These are phyloP conservation scores for Phlyctochytrium arcticum DNA, from an alignment of 192 early-diverging fungal species.

Conservation along the genomic window DNA sequence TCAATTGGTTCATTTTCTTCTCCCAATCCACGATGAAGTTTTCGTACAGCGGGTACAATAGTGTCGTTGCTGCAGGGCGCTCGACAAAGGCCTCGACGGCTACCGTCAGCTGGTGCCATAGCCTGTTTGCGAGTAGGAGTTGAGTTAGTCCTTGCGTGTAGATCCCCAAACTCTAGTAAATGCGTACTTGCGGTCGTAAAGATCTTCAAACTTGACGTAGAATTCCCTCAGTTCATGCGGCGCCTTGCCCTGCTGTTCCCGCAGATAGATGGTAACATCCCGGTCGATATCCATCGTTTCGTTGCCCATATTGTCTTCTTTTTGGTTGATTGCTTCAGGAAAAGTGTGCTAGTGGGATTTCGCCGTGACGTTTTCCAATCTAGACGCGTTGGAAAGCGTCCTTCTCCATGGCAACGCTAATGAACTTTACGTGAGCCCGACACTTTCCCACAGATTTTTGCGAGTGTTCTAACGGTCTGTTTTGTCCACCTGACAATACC, in stretches of 20 bases:
- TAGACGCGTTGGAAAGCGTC: not conserved
- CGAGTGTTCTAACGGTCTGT: too few species aligned
- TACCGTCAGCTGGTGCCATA: slow-evolving; percentile 97
- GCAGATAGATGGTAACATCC: slow-evolving; percentile 67
- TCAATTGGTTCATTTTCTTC: slow-evolving; percentile 91
- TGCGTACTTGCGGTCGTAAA: slow-evolving; percentile 92
- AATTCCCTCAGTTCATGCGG: slow-evolving; percentile 69
- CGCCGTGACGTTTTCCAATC: not conserved
- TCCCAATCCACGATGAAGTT: slow-evolving; percentile 94
- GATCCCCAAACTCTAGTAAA: too few species aligned
- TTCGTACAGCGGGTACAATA: slow-evolving; percentile 78
- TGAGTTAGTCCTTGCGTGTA: not conserved
- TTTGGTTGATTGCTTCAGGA: not conserved
- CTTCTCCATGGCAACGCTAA: not conserved
- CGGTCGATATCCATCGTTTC: slow-evolving; percentile 30
- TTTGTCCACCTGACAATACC: not conserved
- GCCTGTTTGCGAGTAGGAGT: slow-evolving; percentile 43
- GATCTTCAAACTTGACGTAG: slow-evolving; percentile 82
- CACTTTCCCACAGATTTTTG: too few species aligned
- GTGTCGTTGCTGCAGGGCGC: slow-evolving; percentile 68
- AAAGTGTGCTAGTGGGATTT: not conserved
- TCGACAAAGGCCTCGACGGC: slow-evolving; percentile 75
- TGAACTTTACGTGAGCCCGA: not conserved
- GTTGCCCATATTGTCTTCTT: not conserved
- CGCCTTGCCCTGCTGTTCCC: slow-evolving; percentile 60